Evolutionary conservation across 805 yeast species (phyloP).

Genomic region (Kluyveromyces dobzhanskii): DNA sequence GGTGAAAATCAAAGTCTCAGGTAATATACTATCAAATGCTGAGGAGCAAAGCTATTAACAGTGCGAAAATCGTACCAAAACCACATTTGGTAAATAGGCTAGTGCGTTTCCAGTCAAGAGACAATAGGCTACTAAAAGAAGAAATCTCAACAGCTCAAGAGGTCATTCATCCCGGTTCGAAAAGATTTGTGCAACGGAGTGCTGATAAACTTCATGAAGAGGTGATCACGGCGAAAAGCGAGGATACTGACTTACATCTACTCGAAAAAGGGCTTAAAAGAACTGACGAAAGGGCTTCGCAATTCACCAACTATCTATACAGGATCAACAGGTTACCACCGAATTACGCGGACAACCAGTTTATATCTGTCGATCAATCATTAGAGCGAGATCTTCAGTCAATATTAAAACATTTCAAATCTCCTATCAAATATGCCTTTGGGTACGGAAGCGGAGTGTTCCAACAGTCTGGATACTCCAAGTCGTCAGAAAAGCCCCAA

Average conservation of each 20-base stretch:
- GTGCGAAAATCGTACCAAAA: not conserved
- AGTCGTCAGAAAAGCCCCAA: conserved; percentile 46
- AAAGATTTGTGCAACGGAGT: not conserved
- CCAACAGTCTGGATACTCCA: conserved; percentile 51
- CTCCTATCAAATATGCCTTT: conserved; percentile 72
- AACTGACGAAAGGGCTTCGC: conserved; percentile 18
- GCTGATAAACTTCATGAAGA: not conserved
- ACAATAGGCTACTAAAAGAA: not conserved
- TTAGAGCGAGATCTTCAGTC: conserved; percentile 38
- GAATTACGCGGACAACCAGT: conserved; percentile 52
- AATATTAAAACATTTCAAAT: conserved; percentile 50
- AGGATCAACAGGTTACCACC: conserved; percentile 42
- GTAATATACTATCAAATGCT: not conserved
- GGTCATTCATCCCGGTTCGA: not conserved
- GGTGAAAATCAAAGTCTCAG: too few relatives aligned
- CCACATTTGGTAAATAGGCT: not conserved
- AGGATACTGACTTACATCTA: conserved; percentile 10
- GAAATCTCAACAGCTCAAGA: not conserved
- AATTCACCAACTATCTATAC: conserved; percentile 21
- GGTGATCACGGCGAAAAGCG: not conserved
- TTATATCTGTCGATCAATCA: conserved; percentile 37
- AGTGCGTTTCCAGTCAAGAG: conserved; percentile 2
- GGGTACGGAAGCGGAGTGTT: conserved; percentile 96
- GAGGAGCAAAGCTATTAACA: not conserved
- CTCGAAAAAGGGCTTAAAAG: conserved; percentile 22